Evolutionary conservation across 2,329 filamentous ascomycete genomes (phyloP).

Genomic region (Gremmenia infestans): DNA sequence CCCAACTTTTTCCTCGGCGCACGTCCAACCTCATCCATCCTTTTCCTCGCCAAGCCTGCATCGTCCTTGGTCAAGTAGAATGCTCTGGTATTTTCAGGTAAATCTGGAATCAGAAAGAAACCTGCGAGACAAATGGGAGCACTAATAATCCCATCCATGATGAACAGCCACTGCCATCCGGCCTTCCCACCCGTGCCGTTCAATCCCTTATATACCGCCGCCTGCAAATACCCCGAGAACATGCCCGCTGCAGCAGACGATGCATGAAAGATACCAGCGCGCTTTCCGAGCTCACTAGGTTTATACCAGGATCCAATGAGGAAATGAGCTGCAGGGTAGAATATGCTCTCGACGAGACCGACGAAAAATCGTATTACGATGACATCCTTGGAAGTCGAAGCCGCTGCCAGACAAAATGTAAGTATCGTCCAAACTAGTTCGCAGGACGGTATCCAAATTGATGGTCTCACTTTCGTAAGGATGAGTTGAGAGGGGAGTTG

Average conservation of each 20-base stretch:
- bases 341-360: conserved; percentile 29
- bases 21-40: conserved; percentile 26
- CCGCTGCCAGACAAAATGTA: conserved; percentile 35
- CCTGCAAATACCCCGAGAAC: conserved; percentile 41
- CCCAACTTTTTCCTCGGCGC: conserved; percentile 26
- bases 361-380: conserved; percentile 41
- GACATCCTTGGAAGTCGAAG: conserved; percentile 31
- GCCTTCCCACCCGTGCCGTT: conserved; percentile 34
- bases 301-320: conserved; percentile 41
- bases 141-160: conserved; percentile 39
- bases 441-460: conserved; percentile 39
- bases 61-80: conserved; percentile 23
- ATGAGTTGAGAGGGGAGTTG: conserved; percentile 37
- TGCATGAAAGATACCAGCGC: conserved; percentile 39
- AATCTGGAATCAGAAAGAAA: conserved; percentile 26
- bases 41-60: conserved; percentile 15
- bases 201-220: conserved; percentile 37
- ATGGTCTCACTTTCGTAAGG: conserved; percentile 38
- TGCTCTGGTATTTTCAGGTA: conserved; percentile 25
- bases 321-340: conserved; percentile 26
- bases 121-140: conserved; percentile 28
- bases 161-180: conserved; percentile 44
- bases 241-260: conserved; percentile 35
- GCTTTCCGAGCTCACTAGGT: conserved; percentile 38
- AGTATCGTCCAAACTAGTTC: conserved; percentile 34